phyloP scores from a whole-genome alignment of 257 asterid species.

The Capsicum chinense region DNA sequence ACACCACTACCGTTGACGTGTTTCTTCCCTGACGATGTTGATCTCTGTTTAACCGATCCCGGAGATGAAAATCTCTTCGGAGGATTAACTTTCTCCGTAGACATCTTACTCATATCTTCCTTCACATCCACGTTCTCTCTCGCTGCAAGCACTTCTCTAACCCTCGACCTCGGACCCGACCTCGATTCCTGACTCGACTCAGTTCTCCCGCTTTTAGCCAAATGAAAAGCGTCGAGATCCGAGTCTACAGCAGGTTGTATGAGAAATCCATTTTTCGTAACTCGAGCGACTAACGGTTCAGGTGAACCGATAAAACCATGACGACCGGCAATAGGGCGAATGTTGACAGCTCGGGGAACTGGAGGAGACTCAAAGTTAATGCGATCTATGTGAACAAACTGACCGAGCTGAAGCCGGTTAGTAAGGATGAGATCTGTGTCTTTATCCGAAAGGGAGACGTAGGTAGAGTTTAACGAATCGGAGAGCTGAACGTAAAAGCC shows the following conservation, averaged over 20 bases:
- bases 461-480: conserved; percentile 88
- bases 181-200: conserved; percentile 29
- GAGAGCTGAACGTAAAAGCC: conserved; percentile 94
- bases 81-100: conserved; percentile 54
- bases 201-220: conserved; percentile 48
- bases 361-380: conserved; percentile 74
- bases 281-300: conserved; percentile 71
- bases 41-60: conserved; percentile 62
- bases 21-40: conserved; percentile 63
- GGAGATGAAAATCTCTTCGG: conserved; percentile 74
- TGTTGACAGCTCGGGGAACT: conserved; percentile 64
- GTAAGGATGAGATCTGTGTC: conserved; percentile 81
- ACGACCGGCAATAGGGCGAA: conserved; percentile 83
- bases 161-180: conserved; percentile 18
- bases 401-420: conserved; percentile 92
- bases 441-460: conserved; percentile 81
- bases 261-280: conserved; percentile 61
- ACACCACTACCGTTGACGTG: conserved; percentile 34
- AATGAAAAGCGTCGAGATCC: conserved; percentile 62
- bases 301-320: conserved; percentile 80
- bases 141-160: conserved; percentile 47
- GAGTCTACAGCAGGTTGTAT: conserved; percentile 82
- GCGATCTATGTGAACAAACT: conserved; percentile 82
- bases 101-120: conserved; percentile 30
- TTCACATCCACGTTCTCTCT: conserved; percentile 72